These are phyloP conservation scores for Zymoseptoria pseudotritici DNA, from an alignment of 2,329 filamentous ascomycete species.

Conservation along the genomic window DNA sequence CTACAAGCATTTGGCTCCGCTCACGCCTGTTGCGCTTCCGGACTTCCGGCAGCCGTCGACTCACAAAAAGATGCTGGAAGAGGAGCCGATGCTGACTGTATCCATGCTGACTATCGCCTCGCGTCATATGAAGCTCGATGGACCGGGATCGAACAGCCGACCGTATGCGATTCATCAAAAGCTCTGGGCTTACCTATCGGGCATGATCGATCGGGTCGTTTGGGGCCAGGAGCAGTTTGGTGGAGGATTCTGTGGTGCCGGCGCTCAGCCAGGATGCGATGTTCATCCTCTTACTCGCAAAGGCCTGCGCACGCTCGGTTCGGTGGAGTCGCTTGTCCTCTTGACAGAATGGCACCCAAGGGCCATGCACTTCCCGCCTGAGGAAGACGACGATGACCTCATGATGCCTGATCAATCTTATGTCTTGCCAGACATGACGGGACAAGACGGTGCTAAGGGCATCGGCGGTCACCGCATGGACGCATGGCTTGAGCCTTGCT, in stretches of 20 bases:
- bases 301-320: conserved; percentile 81
- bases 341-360: conserved; percentile 96
- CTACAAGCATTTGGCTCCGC: conserved; percentile 80
- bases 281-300: conserved; percentile 51
- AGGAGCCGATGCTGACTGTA: conserved; percentile 88
- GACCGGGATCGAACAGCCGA: conserved; percentile 72
- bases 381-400: conserved; percentile 57
- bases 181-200: conserved; percentile 86
- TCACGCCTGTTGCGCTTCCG: conserved; percentile 88
- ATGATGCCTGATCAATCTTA: conserved; percentile 64
- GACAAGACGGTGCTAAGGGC: conserved; percentile 49
- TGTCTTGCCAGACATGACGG: conserved; percentile 51
- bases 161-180: conserved; percentile 91
- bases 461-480: conserved; percentile 80
- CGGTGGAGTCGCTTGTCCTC: conserved; percentile 88
- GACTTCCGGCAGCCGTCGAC: conserved; percentile 78
- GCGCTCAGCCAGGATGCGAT: conserved; percentile 59
- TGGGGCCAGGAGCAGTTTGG: conserved; percentile 97
- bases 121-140: conserved; percentile 71
- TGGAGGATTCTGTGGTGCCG: conserved; percentile 73
- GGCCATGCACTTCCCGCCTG: conserved; percentile 81
- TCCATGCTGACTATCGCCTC: conserved; percentile 88
- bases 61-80: conserved; percentile 71
- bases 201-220: conserved; percentile 90
- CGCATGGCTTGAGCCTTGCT: conserved; percentile 93